Evolutionary conservation across 1,284 basidiomycete species (phyloP).

Genomic region (Termitomyces sp.): DNA sequence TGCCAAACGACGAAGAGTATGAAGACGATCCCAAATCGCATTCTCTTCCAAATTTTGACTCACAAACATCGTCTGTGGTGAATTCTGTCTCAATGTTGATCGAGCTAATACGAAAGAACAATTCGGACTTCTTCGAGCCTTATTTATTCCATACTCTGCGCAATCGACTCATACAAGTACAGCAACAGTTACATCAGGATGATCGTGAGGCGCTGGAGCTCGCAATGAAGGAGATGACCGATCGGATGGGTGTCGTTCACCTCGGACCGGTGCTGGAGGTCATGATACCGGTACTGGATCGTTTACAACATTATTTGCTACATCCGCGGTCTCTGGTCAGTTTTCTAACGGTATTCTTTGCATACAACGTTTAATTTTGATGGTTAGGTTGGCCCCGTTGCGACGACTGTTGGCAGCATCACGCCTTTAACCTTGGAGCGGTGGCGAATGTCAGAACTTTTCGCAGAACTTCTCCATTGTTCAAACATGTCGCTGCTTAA

Average conservation of each 20-base stretch:
- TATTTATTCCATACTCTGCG: conserved; percentile 96
- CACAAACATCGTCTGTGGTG: conserved; percentile 83
- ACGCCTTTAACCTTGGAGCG: conserved; percentile 90
- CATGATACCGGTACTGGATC: conserved; percentile 66
- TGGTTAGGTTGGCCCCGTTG: conserved; percentile 52
- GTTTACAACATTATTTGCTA: conserved; percentile 70
- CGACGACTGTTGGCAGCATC: conserved; percentile 68
- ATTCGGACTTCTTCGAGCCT: conserved; percentile 98
- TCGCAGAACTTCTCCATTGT: conserved; percentile 95
- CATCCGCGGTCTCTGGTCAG: conserved; percentile 74
- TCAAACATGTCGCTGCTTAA: conserved; percentile 98
- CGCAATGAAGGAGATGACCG: conserved; percentile 83
- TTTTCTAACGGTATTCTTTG: conserved; percentile 11
- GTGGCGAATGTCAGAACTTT: conserved; percentile 96
- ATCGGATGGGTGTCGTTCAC: conserved; percentile 92
- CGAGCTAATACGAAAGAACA: conserved; percentile 97
- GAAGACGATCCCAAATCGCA: conserved; percentile 20
- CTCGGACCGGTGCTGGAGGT: conserved; percentile 81
- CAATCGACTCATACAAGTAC: conserved; percentile 83
- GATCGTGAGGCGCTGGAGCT: conserved; percentile 70
- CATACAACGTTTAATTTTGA: neutral
- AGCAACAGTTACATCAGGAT: conserved; percentile 68
- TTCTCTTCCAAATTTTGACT: conserved; percentile 61
- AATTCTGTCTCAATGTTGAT: conserved; percentile 89
- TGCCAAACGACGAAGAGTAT: conserved; percentile 15